These are phyloP conservation scores for Papiliotrema terrestris DNA, from an alignment of 1,284 basidiomycete genomes.

Conservation along the genomic window DNA sequence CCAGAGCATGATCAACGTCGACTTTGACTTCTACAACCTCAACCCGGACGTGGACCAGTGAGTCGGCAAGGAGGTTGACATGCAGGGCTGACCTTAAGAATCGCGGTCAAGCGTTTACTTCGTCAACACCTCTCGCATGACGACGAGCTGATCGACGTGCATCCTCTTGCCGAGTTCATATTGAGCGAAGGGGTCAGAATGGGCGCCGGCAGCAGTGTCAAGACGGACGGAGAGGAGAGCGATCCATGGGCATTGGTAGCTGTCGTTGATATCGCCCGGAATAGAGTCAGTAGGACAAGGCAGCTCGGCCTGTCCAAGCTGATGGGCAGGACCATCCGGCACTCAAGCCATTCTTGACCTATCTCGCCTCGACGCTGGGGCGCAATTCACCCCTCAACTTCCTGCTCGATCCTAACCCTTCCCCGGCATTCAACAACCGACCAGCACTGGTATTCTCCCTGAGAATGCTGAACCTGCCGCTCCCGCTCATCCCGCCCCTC, in stretches of 20 bases:
- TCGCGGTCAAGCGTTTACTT: constrained; percentile 75
- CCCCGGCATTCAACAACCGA: constrained; percentile 50
- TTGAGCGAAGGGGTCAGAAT: constrained; percentile 55
- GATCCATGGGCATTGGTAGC: constrained; percentile 83
- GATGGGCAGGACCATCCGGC: constrained; percentile 55
- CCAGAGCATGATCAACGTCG: constrained; percentile 69
- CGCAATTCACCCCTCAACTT: constrained; percentile 29
- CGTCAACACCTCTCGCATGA: constrained; percentile 79
- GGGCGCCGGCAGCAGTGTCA: constrained; percentile 72
- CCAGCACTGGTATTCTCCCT: constrained; percentile 81
- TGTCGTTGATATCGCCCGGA: constrained; percentile 72
- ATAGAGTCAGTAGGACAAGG: constrained; percentile 56
- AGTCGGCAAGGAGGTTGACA: constrained; percentile 5
- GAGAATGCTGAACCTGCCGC: constrained; percentile 86
- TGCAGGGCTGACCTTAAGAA: constrained; percentile 34
- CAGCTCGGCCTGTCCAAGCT: background rate
- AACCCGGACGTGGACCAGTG: constrained; percentile 73
- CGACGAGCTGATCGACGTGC: constrained; percentile 64
- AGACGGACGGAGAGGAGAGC: constrained; percentile 81
- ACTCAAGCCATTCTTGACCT: constrained; percentile 66
- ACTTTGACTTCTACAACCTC: constrained; percentile 88
- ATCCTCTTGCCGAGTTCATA: constrained; percentile 73
- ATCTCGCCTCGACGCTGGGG: constrained; percentile 55
- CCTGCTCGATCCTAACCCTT: constrained; percentile 21
- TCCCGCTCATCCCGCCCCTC: constrained; percentile 83